phyloP scores from a whole-genome alignment of 805 yeast species.

The Candida khao-thaluensis region DNA sequence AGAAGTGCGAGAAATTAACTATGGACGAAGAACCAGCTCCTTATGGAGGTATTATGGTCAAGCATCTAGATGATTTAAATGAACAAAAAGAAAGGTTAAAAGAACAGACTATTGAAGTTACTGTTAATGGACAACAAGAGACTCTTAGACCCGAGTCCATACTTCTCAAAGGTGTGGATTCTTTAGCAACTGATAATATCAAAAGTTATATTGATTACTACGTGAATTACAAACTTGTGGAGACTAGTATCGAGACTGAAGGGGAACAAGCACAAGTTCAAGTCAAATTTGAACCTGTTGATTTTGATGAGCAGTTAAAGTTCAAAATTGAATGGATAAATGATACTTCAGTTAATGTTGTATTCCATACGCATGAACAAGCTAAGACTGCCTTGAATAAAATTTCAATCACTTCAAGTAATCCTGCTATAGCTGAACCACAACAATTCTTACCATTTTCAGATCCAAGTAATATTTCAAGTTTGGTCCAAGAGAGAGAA shows the following conservation, averaged over 20 bases:
- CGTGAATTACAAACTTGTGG: conserved; percentile 28
- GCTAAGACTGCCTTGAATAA: conserved; percentile 37
- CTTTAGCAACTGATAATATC: conserved; percentile 58
- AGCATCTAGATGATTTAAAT: conserved; percentile 40
- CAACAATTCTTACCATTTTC: conserved; percentile 11
- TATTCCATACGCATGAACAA: conserved; percentile 46
- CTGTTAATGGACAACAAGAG: conserved; percentile 30
- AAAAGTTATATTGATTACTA: conserved; percentile 53
- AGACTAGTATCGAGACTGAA: conserved; percentile 1
- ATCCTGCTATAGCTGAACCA: conserved; percentile 15
- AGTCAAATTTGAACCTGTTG: conserved; percentile 22
- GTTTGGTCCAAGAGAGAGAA: conserved; percentile 35
- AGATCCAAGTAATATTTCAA: conserved; percentile 21
- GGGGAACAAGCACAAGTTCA: conserved; percentile 13
- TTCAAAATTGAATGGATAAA: conserved; percentile 65
- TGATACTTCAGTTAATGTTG: conserved; percentile 57
- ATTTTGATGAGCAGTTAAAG: conserved; percentile 29
- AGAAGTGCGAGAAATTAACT: background rate
- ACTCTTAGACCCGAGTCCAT: conserved; percentile 47
- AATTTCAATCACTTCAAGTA: conserved; percentile 26
- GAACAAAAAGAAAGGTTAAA: conserved; percentile 28
- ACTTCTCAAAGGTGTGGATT: conserved; percentile 60
- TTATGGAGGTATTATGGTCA: conserved; percentile 42
- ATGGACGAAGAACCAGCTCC: conserved; percentile 30
- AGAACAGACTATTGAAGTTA: conserved; percentile 33